Evolutionary conservation across 139 green algal genomes (phyloP).

Genomic region (Tetradesmus lagerheimii): DNA sequence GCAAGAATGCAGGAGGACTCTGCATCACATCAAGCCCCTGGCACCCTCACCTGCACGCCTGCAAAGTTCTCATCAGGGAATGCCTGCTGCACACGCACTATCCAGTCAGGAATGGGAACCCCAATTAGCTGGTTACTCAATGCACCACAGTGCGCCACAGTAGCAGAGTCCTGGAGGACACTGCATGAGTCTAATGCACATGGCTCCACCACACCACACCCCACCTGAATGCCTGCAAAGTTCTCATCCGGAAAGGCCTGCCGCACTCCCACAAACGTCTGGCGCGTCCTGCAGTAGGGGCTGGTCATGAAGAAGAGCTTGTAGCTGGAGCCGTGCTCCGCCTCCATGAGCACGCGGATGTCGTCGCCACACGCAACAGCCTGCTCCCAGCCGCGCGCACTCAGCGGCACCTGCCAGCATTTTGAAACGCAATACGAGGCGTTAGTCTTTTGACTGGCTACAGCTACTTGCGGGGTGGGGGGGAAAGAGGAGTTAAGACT

Average conservation of each 20-base stretch:
- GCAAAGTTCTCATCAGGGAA: conserved; percentile 40
- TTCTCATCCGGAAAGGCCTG: conserved; percentile 38
- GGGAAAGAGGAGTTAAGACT: no score
- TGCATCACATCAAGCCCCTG: no score
- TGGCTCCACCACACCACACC: no score
- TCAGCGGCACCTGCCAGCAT: conserved; percentile 40
- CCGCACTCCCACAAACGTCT: conserved; percentile 50
- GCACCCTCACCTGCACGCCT: conserved; percentile 42
- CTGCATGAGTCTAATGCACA: no score
- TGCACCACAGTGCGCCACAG: no score
- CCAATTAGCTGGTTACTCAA: no score
- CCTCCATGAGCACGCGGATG: conserved; percentile 14
- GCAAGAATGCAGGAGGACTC: no score
- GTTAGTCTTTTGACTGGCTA: no score
- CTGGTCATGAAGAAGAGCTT: conserved; percentile 50
- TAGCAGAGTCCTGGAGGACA: no score
- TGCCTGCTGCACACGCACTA: conserved; percentile 36
- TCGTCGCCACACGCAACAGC: conserved; percentile 14
- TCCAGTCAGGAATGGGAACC: no score
- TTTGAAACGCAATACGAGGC: no score
- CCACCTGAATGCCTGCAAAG: conserved; percentile 41
- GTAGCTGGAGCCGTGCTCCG: conserved; percentile 32
- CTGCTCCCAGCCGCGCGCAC: conserved; percentile 40
- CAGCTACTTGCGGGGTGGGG: no score
- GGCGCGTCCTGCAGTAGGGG: conserved; percentile 46